These are phyloP conservation scores for Saitozyma podzolica DNA, from an alignment of 768 basidiomycete genomes.

Conservation along the genomic window DNA sequence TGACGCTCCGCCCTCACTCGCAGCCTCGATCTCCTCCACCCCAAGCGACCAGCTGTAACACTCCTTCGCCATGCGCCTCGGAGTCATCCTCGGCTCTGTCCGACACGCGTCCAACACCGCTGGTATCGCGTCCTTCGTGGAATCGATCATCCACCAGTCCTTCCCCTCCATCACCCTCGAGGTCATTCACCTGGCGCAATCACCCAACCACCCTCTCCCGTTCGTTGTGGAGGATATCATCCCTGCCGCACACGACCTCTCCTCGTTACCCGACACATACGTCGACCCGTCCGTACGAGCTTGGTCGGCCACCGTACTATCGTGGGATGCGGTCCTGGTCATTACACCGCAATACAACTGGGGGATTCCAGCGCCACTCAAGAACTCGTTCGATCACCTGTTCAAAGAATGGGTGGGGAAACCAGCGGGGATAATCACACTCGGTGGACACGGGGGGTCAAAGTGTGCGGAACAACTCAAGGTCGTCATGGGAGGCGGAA, in stretches of 20 bases:
- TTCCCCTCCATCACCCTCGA: not conserved
- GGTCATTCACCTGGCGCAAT: constrained; percentile 7
- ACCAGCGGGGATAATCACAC: constrained; percentile 52
- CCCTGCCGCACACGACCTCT: constrained; percentile 6
- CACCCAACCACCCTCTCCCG: constrained; percentile 12
- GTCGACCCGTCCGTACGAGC: constrained; percentile 42
- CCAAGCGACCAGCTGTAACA: no score
- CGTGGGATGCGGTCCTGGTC: constrained; percentile 51
- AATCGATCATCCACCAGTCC: not conserved
- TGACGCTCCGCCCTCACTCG: no score
- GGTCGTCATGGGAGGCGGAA: constrained; percentile 37
- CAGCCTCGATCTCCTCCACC: no score
- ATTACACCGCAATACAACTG: constrained; percentile 56
- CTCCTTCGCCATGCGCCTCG: not conserved
- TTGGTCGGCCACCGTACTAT: constrained; percentile 47
- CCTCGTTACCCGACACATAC: constrained; percentile 25
- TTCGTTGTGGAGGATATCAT: constrained; percentile 1
- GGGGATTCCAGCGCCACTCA: constrained; percentile 53
- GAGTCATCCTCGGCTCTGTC: not conserved
- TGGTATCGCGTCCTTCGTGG: not conserved
- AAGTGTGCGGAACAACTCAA: constrained; percentile 45
- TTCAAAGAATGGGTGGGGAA: constrained; percentile 54
- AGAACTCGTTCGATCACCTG: constrained; percentile 55
- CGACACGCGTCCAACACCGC: not conserved
- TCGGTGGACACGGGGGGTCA: constrained; percentile 51